Percentiles rank a stretch among this genome's conserved stretches.
Evolutionary conservation across 108 stramenopile species (phyloP).

Genomic region (Parietichytrium sp.): DNA sequence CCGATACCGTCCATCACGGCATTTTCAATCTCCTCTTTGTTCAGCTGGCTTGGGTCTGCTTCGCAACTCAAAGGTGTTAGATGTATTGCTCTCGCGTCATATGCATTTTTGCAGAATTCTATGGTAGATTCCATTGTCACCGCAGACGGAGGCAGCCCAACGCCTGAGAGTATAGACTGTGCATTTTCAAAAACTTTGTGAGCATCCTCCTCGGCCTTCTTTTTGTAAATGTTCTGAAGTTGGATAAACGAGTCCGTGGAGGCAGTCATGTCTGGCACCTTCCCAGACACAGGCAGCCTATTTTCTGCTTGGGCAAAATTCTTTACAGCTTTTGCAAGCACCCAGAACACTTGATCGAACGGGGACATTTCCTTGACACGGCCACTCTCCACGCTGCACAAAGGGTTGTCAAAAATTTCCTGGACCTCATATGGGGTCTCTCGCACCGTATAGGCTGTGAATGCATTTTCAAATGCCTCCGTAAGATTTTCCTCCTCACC

Average conservation of each 20-base stretch:
- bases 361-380: not conserved
- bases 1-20: slow-evolving; percentile 27
- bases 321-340: slow-evolving; percentile 38
- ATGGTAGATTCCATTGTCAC: not conserved
- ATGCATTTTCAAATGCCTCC: slow-evolving; percentile 76
- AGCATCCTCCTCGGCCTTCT: slow-evolving; percentile 64
- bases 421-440: slow-evolving; percentile 57
- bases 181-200: not conserved
- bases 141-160: not conserved
- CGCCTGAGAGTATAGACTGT: not conserved
- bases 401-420: slow-evolving; percentile 49
- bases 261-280: slow-evolving; percentile 88
- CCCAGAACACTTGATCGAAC: slow-evolving; percentile 13
- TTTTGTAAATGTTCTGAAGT: slow-evolving; percentile 74
- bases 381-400: not conserved
- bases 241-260: slow-evolving; percentile 74
- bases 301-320: not conserved
- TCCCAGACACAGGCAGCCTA: slow-evolving; percentile 70
- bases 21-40: slow-evolving; percentile 25
- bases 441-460: slow-evolving; percentile 71
- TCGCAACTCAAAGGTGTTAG: not conserved
- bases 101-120: slow-evolving; percentile 25
- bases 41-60: not conserved
- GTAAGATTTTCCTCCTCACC: slow-evolving; percentile 75
- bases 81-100: not conserved